Evolutionary conservation across 768 basidiomycete genomes (phyloP), one percentile per base, ranked within the genome.

Genomic region (Pulveroboletus sp.): DNA sequence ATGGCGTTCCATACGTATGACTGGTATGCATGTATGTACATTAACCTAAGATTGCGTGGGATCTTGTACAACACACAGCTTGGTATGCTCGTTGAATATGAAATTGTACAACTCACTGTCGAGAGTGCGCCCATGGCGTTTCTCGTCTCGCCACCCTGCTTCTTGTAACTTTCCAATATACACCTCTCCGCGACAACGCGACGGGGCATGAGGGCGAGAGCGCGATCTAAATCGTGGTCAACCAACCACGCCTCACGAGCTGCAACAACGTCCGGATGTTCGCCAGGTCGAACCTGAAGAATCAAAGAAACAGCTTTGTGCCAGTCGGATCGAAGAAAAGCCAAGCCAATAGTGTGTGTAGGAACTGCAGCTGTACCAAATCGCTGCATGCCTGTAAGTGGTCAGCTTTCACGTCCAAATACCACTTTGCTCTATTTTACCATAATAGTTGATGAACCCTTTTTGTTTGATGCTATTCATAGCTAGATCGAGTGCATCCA

Each of bases 21-120:
- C 67, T 99, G 96, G 66, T 97, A 99, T 28, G 94, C 94, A 68
- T 99, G 96, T 47, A 97, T 84, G 66, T 98, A 99, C 90, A 99
- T 97, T 56, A 96, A 72, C 44, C 96, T 81, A 51, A 99, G 79
- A 63, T 95, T 98, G 49, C 87, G 80, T 13, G 96, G 96, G 57
- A 99, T 98, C 95, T 97, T 37, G n/a, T 30, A 10, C 17, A 48
- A 26, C 9, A 37, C 13, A 52, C 51, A 58, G 46, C 17, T 52
- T 35, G 11, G 27, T 42, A 32, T 44, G 27, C 9, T 15, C 26
- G 33, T 40, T 27, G 35, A 31, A 36, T 17, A 14, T n/a, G 48
- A 15, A 35, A 48, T 33, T 18, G 42, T 17, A 27, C 15, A 32
- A 67, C 74, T 61, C 67, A 91, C 93, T 39, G 86, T 90, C 1